Conservation (phyloP, 2,329 filamentous ascomycete species). For the Elsinoe necatrix region DNA sequence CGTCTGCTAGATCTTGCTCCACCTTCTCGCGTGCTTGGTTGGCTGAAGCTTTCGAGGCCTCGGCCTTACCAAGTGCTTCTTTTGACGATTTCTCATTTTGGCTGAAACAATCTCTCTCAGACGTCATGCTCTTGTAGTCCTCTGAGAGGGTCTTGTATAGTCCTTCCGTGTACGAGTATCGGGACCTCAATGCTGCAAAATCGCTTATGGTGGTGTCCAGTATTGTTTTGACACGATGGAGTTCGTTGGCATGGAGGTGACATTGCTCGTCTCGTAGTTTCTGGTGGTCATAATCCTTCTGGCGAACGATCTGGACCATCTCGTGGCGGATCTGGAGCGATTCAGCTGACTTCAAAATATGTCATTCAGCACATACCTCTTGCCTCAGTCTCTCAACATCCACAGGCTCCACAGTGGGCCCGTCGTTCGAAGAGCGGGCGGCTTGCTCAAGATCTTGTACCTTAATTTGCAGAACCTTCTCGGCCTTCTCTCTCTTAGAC, state of each 20-base stretch:
- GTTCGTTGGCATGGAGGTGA: constrained; percentile 1
- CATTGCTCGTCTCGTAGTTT: constrained; percentile 6
- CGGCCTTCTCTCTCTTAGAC: background rate
- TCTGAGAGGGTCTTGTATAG: background rate
- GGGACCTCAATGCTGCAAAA: background rate
- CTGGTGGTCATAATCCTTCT: constrained; percentile 19
- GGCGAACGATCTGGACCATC: background rate
- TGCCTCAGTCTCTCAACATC: background rate
- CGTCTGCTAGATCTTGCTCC: background rate
- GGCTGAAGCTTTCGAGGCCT: background rate
- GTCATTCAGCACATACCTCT: background rate
- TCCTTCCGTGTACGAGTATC: background rate
- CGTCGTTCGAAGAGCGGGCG: too few species aligned
- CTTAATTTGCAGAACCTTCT: background rate
- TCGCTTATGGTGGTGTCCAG: background rate
- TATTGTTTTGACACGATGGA: background rate
- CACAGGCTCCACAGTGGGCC: background rate
- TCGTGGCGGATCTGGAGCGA: background rate
- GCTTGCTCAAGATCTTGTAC: background rate
- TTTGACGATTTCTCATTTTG: background rate
- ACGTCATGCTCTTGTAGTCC: constrained; percentile 1
- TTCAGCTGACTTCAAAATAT: background rate
- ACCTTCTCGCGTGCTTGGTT: background rate
- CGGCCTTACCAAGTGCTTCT: background rate
- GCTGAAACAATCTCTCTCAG: constrained; percentile 7